Conservation (phyloP, 106 monocot species). For the Dioscorea zingiberensis region DNA sequence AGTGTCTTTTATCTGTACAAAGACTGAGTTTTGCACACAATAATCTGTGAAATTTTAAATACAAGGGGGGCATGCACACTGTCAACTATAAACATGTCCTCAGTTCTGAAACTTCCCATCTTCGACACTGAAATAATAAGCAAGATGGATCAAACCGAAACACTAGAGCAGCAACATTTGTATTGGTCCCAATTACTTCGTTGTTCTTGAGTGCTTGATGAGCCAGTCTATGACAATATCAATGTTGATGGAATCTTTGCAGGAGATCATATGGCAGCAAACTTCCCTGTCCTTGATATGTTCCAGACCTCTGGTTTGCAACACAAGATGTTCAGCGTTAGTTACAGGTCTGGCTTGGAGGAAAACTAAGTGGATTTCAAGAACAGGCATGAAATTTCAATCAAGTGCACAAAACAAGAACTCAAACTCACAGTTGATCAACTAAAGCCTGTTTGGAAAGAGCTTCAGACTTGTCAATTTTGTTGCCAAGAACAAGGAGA, state of each 20-base stretch:
- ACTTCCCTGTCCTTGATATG: slow-evolving; percentile 10
- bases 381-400: background rate
- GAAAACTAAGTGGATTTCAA: too few species aligned
- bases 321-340: background rate
- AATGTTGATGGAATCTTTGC: slow-evolving; percentile 11
- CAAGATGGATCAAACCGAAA: too few species aligned
- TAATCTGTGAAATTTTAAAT: too few species aligned
- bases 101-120: too few species aligned
- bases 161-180: too few species aligned
- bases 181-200: background rate
- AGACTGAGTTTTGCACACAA: too few species aligned
- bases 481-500: slow-evolving; percentile 84
- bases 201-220: slow-evolving; percentile 12
- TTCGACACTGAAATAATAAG: too few species aligned
- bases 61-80: too few species aligned
- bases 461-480: slow-evolving; percentile 96
- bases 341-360: background rate
- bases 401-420: slow-evolving; percentile 1
- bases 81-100: too few species aligned
- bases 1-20: too few species aligned
- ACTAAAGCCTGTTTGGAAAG: slow-evolving; percentile 76
- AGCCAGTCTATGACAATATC: slow-evolving; percentile 12
- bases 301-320: background rate
- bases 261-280: slow-evolving; percentile 4
- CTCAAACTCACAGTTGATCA: slow-evolving; percentile 88